Conservation (phyloP, 2,329 filamentous ascomycete species). For the Pseudogymnoascus sp. region DNA sequence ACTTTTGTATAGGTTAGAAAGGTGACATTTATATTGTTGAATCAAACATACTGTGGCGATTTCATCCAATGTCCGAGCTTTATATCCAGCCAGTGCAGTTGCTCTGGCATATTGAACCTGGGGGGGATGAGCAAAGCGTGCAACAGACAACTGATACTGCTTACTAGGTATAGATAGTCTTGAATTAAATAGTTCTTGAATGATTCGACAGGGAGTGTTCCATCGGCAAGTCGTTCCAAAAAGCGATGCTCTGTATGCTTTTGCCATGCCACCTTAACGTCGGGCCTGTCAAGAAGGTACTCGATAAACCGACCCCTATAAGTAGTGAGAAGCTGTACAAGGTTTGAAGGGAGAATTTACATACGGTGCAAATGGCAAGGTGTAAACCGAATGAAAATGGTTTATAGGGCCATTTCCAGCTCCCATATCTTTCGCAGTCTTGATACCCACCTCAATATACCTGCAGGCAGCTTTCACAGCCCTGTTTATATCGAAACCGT, state of each 20-base stretch:
- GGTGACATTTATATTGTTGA: neutral
- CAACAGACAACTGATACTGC: conserved; percentile 16
- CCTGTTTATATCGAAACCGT: conserved; percentile 44
- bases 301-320: conserved; percentile 68
- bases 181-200: conserved; percentile 89
- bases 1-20: conserved; percentile 30
- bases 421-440: conserved; percentile 35
- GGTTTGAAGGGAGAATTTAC: conserved; percentile 4
- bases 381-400: conserved; percentile 66
- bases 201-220: conserved; percentile 61
- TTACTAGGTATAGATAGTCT: conserved; percentile 81
- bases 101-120: conserved; percentile 81
- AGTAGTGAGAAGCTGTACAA: neutral
- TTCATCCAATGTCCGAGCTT: conserved; percentile 63
- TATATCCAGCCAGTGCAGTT: conserved; percentile 78
- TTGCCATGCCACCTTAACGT: conserved; percentile 68
- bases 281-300: conserved; percentile 66
- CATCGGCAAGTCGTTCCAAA: conserved; percentile 65
- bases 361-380: conserved; percentile 56
- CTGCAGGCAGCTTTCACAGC: conserved; percentile 61
- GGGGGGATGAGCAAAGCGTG: neutral
- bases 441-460: conserved; percentile 66
- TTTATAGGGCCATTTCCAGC: conserved; percentile 65
- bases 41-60: conserved; percentile 54
- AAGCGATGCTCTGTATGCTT: conserved; percentile 75